Evolutionary conservation across 2,329 filamentous ascomycete species (phyloP).

Genomic region (Nemania sp.): DNA sequence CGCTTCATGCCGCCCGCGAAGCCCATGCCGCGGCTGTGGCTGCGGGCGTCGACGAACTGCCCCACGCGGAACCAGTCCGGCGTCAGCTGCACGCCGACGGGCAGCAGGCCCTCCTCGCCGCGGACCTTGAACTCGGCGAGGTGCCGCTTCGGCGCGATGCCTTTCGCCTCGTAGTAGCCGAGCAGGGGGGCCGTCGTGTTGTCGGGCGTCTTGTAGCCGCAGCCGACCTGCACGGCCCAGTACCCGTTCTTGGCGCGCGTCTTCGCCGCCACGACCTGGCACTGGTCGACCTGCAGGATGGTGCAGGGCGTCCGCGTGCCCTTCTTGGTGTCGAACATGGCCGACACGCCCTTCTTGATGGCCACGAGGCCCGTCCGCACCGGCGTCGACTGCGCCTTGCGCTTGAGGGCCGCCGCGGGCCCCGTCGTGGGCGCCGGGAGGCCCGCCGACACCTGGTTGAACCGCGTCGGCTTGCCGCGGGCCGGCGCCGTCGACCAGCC

Average conservation of each 20-base stretch:
- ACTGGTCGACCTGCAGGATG: slow-evolving; percentile 88
- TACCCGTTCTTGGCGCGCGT: slow-evolving; percentile 82
- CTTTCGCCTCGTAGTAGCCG: slow-evolving; percentile 84
- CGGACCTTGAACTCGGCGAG: slow-evolving; percentile 88
- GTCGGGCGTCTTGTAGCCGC: slow-evolving; percentile 71
- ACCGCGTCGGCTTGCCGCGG: slow-evolving; percentile 59
- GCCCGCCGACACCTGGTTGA: slow-evolving; percentile 63
- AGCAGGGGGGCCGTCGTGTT: slow-evolving; percentile 84
- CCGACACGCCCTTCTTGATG: slow-evolving; percentile 95
- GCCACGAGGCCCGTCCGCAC: slow-evolving; percentile 81
- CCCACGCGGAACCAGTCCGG: slow-evolving; percentile 93
- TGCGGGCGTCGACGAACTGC: slow-evolving; percentile 85
- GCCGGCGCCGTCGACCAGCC: slow-evolving; percentile 64
- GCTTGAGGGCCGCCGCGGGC: slow-evolving; percentile 63
- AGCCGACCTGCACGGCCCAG: slow-evolving; percentile 88
- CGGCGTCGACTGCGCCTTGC: slow-evolving; percentile 62
- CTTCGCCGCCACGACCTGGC: slow-evolving; percentile 88
- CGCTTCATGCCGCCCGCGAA: slow-evolving; percentile 99
- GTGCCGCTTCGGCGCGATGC: slow-evolving; percentile 81
- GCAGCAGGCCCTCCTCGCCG: slow-evolving; percentile 71
- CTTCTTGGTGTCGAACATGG: slow-evolving; percentile 73
- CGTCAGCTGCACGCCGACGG: slow-evolving; percentile 74
- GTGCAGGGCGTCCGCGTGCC: slow-evolving; percentile 84
- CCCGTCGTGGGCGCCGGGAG: slow-evolving; percentile 62
- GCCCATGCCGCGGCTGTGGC: slow-evolving; percentile 82